A percentile compares a stretch with the other conserved stretches of the same genome.
These are phyloP conservation scores for Boletus rubroflammeus DNA, from an alignment of 768 basidiomycete genomes.

Conservation along the genomic window DNA sequence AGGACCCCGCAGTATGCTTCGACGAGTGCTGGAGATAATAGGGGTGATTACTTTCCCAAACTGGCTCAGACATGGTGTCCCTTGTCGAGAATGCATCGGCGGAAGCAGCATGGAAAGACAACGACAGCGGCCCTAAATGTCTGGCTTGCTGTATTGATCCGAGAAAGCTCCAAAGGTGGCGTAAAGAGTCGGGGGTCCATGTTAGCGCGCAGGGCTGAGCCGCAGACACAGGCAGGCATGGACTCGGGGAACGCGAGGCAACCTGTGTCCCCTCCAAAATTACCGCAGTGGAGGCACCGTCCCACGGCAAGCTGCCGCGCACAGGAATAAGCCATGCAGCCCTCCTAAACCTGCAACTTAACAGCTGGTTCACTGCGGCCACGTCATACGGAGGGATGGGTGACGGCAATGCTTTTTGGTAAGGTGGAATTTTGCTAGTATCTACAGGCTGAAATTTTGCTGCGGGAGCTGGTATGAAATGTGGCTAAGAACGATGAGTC, in stretches of 20 bases:
- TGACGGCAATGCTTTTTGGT: slow-evolving; percentile 34
- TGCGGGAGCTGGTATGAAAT: slow-evolving; percentile 18
- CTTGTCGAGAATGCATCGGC: slow-evolving; percentile 5
- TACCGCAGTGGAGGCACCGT: slow-evolving; percentile 39
- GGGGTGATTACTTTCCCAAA: slow-evolving; percentile 26
- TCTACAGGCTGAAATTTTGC: slow-evolving; percentile 17
- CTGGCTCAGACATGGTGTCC: slow-evolving; percentile 16
- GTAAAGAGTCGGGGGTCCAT: slow-evolving; percentile 46
- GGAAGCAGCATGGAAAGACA: slow-evolving; percentile 44
- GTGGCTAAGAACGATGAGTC: slow-evolving; percentile 23
- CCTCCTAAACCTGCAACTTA: slow-evolving; percentile 35
- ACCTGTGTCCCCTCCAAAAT: slow-evolving; percentile 32
- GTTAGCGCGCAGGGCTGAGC: slow-evolving; percentile 30
- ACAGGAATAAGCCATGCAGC: slow-evolving; percentile 58
- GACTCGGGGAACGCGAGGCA: slow-evolving; percentile 16
- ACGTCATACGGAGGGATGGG: slow-evolving; percentile 35
- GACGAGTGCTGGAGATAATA: slow-evolving; percentile 17
- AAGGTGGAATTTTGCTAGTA: slow-evolving; percentile 27
- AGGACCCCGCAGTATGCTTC: slow-evolving; percentile 5
- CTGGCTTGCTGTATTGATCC: slow-evolving; percentile 35
- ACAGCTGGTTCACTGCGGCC: slow-evolving; percentile 32
- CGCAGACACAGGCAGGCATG: slow-evolving; percentile 14
- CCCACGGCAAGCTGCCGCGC: slow-evolving; percentile 51
- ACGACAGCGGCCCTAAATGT: slow-evolving; percentile 43
- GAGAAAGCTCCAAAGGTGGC: slow-evolving; percentile 50